Evolutionary conservation across 1,284 basidiomycete genomes (phyloP).

Genomic region (Ceratobasidium sp.): DNA sequence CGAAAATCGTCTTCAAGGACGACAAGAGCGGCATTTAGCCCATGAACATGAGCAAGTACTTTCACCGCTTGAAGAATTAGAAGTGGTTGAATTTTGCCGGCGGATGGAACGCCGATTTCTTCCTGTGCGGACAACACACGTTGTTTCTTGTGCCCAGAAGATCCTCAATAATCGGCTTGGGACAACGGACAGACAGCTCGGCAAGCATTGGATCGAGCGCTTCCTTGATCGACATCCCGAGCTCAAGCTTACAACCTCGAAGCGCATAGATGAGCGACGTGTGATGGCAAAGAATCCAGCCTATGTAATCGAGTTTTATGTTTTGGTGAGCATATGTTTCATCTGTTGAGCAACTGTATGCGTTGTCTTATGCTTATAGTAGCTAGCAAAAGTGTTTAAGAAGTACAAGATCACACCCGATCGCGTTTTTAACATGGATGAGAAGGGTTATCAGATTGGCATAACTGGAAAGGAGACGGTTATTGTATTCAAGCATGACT

Average conservation of each 20-base stretch:
- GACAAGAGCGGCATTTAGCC: conserved; percentile 16
- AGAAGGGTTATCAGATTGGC: conserved; percentile 40
- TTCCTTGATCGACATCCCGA: conserved; percentile 14
- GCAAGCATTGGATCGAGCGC: neutral
- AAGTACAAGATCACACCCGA: conserved; percentile 18
- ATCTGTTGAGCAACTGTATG: neutral
- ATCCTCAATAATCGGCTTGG: conserved; percentile 2
- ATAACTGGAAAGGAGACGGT: conserved; percentile 16
- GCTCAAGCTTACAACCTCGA: conserved; percentile 13
- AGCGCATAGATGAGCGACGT: neutral
- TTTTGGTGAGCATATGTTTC: conserved; percentile 3
- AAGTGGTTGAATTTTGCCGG: conserved; percentile 3
- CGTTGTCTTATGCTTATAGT: neutral
- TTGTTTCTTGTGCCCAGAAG: neutral
- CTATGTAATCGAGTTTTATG: conserved; percentile 24
- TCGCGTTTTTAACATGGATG: conserved; percentile 36
- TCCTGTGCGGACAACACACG: neutral
- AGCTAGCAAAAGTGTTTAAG: conserved; percentile 19
- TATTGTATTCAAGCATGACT: neutral
- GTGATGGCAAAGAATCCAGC: conserved; percentile 34
- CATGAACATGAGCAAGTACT: conserved; percentile 21
- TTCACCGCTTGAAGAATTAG: neutral
- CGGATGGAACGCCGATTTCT: conserved; percentile 14
- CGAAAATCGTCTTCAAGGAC: neutral
- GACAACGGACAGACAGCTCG: neutral